phyloP scores from a whole-genome alignment of 345 rosid genomes.

The Moricandia moricandioides region DNA sequence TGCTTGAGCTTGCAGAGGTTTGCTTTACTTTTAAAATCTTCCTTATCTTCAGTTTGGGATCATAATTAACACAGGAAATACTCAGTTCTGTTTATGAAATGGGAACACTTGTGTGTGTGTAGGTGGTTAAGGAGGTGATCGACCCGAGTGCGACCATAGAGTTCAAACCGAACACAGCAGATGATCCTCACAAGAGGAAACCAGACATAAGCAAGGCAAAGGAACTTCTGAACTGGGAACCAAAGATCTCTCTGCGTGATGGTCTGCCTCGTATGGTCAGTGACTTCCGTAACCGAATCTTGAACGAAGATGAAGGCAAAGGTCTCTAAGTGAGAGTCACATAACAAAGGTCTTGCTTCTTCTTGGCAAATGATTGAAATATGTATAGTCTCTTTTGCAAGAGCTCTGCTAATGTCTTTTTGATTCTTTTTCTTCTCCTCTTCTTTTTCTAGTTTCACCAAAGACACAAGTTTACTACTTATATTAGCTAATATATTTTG shows the following conservation, averaged over 20 bases:
- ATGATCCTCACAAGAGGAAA: constrained; percentile 94
- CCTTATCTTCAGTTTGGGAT: background rate
- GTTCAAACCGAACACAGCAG: constrained; percentile 84
- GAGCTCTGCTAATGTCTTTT: background rate
- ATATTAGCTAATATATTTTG: background rate
- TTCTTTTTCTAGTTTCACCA: background rate
- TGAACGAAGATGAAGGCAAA: constrained; percentile 73
- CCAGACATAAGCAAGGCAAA: constrained; percentile 94
- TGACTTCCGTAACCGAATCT: constrained; percentile 80
- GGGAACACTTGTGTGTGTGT: background rate
- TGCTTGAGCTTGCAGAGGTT: constrained; percentile 99
- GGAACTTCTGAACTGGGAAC: constrained; percentile 90
- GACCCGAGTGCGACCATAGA: constrained; percentile 93
- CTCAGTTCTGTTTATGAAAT: background rate
- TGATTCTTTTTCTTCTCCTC: background rate
- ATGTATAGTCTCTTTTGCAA: background rate
- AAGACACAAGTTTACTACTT: background rate
- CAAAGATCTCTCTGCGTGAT: constrained; percentile 69
- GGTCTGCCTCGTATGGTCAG: constrained; percentile 95
- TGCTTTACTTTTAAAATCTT: constrained; percentile 1
- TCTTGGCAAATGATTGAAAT: background rate
- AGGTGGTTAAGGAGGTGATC: constrained; percentile 93
- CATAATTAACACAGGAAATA: background rate
- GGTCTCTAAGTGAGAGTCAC: background rate
- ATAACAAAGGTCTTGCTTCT: background rate